Conservation (phyloP, 139 green algal species). For the Haematococcus lacustris region DNA sequence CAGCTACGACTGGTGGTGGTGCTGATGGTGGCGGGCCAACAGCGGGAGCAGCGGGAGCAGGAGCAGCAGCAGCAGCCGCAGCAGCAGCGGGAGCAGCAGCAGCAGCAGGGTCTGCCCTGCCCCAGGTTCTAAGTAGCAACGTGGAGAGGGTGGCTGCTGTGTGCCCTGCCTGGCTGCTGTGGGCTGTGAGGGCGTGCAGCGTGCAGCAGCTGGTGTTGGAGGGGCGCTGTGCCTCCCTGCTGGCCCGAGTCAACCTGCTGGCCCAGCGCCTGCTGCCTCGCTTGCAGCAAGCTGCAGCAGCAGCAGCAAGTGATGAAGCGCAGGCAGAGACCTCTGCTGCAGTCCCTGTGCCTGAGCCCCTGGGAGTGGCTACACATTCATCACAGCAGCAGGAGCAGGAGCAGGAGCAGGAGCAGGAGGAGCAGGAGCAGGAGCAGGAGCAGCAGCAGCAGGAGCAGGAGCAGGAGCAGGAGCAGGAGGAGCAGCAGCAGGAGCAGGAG, state of each 20-base stretch:
- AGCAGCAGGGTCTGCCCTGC: background rate
- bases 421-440: background rate
- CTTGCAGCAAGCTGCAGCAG: slow-evolving; percentile 12
- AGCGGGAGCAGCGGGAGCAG: background rate
- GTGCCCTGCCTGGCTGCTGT: slow-evolving; percentile 52
- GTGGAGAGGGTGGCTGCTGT: background rate
- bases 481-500: background rate
- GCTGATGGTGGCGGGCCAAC: background rate
- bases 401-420: background rate
- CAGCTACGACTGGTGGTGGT: background rate
- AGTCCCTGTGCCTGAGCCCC: background rate
- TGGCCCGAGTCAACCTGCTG: slow-evolving; percentile 1
- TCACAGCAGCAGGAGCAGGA: background rate
- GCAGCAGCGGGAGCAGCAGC: background rate
- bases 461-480: background rate
- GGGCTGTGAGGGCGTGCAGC: slow-evolving; percentile 41
- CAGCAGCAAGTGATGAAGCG: background rate
- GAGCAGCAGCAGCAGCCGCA: background rate
- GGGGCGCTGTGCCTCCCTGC: slow-evolving; percentile 39
- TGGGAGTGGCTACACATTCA: background rate
- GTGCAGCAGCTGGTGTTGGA: slow-evolving; percentile 57
- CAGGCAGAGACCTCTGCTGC: too few relatives aligned
- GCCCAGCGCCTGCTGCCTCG: slow-evolving; percentile 6
- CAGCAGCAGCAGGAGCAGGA: background rate
- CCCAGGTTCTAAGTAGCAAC: background rate